These are phyloP conservation scores for Garcia nutans DNA, from an alignment of 345 rosid genomes.

Conservation along the genomic window DNA sequence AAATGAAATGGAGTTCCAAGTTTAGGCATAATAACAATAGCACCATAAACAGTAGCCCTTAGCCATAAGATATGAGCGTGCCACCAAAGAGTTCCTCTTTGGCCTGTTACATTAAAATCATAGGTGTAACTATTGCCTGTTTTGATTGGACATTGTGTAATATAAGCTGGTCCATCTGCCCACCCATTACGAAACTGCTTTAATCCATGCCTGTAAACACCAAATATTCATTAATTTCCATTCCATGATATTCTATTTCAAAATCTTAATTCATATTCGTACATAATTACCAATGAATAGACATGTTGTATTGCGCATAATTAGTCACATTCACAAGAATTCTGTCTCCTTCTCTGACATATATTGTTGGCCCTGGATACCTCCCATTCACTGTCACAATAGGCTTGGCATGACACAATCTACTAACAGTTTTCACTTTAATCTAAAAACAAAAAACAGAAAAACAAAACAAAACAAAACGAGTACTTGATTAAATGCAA, in stretches of 20 bases:
- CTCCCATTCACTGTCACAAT: slow-evolving; percentile 61
- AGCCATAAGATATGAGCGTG: slow-evolving; percentile 65
- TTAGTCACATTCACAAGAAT: slow-evolving; percentile 60
- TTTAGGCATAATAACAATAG: slow-evolving; percentile 54
- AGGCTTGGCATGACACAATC: slow-evolving; percentile 63
- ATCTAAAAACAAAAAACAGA: slow-evolving; percentile 32
- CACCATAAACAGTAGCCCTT: slow-evolving; percentile 66
- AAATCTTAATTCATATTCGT: neutral
- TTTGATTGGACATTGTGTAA: slow-evolving; percentile 63
- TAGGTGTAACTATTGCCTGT: slow-evolving; percentile 50
- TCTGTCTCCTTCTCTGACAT: slow-evolving; percentile 56
- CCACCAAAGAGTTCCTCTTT: slow-evolving; percentile 76
- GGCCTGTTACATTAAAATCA: slow-evolving; percentile 56
- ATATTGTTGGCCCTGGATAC: slow-evolving; percentile 59
- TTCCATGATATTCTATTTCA: too few relatives aligned
- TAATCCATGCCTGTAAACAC: slow-evolving; percentile 52
- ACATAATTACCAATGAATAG: slow-evolving; percentile 50
- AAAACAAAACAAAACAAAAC: neutral
- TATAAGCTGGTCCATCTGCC: slow-evolving; percentile 74
- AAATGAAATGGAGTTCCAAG: slow-evolving; percentile 50
- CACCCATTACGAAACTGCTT: slow-evolving; percentile 67
- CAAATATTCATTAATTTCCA: neutral
- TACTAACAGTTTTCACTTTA: slow-evolving; percentile 58
- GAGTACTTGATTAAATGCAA: too few relatives aligned
- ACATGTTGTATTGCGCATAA: slow-evolving; percentile 52